Base-by-base conservation (phyloP, 2,329 filamentous ascomycete genomes). In the Xylaria sp. region DNA sequence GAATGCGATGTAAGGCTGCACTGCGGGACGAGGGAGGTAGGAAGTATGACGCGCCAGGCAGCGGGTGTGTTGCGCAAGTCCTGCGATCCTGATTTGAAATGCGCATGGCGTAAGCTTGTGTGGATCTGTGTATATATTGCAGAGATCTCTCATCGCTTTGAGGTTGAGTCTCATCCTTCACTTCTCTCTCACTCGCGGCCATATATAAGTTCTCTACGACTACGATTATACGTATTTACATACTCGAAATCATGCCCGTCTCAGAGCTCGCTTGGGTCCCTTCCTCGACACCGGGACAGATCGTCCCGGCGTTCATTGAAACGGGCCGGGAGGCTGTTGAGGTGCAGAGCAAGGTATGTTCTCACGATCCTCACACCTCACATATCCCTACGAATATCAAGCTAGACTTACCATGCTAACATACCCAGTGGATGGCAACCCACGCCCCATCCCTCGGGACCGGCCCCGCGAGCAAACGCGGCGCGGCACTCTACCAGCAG, bases 221-320 rank as follows among this genome's bases (percentile, higher is more conserved):
- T 3, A 23, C 23, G 23, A 23, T 16, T 16, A 16, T 16, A 16
- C 16, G 16, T 16, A 16, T 16, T 16, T n/a, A n/a, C 16, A 10
- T 5, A n/a, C n/a, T 37, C 46, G 18, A 48, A 59, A 37, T 54
- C 13, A 62, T 68, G 66, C 50, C 65, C 19, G 64, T 66, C 9
- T 64, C 65, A 18, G 65, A 67, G 23, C 54, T 67, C 11, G 63
- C 66, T n/a, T 58, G 61, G 56, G 44, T 69, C 13, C 59, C 64
- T 9, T 59, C 66, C 10, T 57, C 19, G 11, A 62, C 59, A 5
- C 65, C 63, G 19, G 64, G 57, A 13, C 55, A 50, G 35, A 50
- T 68, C 49, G 18, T 62, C n/a, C 39, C 52, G 19, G 59, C 35
- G 16, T 52, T 60, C 9, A n/a, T 63, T 50, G 55, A 59, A n/a